Evolutionary conservation across 2,329 filamentous ascomycete species (phyloP).

Genomic region (Verticillium nonalfalfae): DNA sequence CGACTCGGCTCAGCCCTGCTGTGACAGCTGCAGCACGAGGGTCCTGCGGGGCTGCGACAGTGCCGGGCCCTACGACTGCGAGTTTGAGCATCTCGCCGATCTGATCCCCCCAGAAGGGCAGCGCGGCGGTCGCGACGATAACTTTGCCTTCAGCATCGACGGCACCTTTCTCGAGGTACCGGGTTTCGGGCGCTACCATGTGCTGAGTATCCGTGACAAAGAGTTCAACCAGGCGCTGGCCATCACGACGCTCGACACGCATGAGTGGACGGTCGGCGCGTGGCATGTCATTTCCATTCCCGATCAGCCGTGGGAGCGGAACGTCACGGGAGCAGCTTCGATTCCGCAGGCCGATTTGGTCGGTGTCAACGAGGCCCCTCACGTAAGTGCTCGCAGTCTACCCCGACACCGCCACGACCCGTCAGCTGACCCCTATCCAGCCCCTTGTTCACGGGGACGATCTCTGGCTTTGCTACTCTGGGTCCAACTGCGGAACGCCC

Average conservation of each 20-base stretch:
- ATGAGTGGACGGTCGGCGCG: slow-evolving; percentile 6
- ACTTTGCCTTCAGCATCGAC: slow-evolving; percentile 2
- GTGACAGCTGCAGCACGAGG: slow-evolving; percentile 6
- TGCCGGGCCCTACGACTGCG: not conserved
- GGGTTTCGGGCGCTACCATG: slow-evolving; percentile 6
- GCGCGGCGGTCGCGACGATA: not conserved
- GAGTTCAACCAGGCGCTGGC: slow-evolving; percentile 6
- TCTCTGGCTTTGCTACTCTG: slow-evolving; percentile 11
- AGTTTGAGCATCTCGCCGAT: not conserved
- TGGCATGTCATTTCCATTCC: slow-evolving; percentile 11
- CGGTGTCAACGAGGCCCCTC: slow-evolving; percentile 1
- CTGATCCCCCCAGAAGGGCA: not conserved
- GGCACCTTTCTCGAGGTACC: slow-evolving; percentile 3
- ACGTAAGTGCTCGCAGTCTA: not conserved
- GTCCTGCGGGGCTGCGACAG: not conserved
- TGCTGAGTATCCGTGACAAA: slow-evolving; percentile 7
- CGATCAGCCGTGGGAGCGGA: slow-evolving; percentile 11
- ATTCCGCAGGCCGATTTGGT: not conserved
- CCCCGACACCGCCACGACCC: too few species aligned
- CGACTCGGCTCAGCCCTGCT: slow-evolving; percentile 4
- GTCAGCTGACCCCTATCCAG: not conserved
- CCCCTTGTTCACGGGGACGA: slow-evolving; percentile 9
- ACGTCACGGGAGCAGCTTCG: not conserved
- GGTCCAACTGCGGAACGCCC: slow-evolving; percentile 9
- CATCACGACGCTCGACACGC: slow-evolving; percentile 8